phyloP scores from a whole-genome alignment of 176 grass and related monocot species.

The Cocos nucifera region DNA sequence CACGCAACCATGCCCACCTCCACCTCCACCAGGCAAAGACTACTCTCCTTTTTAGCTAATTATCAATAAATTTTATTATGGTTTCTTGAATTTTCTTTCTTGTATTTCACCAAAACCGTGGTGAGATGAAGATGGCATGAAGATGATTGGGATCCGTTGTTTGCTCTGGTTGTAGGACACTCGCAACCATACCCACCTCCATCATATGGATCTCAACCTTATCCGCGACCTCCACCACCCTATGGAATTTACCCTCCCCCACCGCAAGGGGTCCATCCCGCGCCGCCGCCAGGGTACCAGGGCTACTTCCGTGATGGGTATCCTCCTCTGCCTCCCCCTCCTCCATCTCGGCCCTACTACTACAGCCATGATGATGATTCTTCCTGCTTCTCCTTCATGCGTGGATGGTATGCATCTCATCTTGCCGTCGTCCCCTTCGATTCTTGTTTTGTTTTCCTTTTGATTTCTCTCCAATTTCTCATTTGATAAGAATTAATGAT shows the following conservation, averaged over 20 bases:
- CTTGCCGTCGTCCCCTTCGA: too few relatives aligned
- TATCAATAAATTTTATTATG: neutral
- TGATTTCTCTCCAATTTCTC: too few relatives aligned
- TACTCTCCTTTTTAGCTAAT: too few relatives aligned
- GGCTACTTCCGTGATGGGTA: constrained; percentile 58
- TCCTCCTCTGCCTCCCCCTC: constrained; percentile 26
- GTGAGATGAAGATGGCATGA: too few relatives aligned
- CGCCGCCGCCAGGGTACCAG: constrained; percentile 51
- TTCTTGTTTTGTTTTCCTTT: too few relatives aligned
- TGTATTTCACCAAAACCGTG: neutral
- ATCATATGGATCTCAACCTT: too few relatives aligned
- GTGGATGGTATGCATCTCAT: constrained; percentile 60
- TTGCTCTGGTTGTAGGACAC: constrained; percentile 37
- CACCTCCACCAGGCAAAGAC: constrained; percentile 13
- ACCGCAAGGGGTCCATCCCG: neutral
- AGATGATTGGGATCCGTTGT: neutral
- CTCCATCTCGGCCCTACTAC: constrained; percentile 20
- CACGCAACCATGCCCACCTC: constrained; percentile 31
- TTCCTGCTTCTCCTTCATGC: constrained; percentile 69
- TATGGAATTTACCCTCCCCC: constrained; percentile 4
- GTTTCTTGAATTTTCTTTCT: neutral
- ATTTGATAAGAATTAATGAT: too few relatives aligned
- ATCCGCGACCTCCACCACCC: neutral
- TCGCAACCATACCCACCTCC: constrained; percentile 31
- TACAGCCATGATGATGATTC: constrained; percentile 23